Evolutionary conservation across 2,329 filamentous ascomycete species (phyloP).

Genomic region (Ceratocystis colombiana): DNA sequence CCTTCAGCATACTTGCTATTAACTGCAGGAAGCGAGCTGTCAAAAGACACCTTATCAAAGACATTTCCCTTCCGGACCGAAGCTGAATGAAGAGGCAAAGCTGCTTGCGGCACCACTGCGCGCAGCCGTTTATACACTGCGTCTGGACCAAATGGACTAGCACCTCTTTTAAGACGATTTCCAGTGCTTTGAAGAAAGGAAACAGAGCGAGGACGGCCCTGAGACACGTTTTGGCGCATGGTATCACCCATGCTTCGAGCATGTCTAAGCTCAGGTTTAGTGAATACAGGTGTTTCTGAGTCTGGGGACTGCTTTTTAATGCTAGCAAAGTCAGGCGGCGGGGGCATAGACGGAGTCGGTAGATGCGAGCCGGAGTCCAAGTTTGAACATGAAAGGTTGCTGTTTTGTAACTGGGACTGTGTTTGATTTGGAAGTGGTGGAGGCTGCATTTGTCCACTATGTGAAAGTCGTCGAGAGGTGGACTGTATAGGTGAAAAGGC

Average conservation of each 20-base stretch:
- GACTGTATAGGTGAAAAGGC: conserved; percentile 10
- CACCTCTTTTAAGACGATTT: conserved; percentile 38
- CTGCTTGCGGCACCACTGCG: conserved; percentile 36
- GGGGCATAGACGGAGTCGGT: conserved; percentile 18
- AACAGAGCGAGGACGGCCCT: conserved; percentile 25
- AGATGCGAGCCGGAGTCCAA: conserved; percentile 18
- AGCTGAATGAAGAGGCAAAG: conserved; percentile 24
- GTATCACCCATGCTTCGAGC: conserved; percentile 45
- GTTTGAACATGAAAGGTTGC: not conserved
- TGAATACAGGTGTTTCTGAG: conserved; percentile 35
- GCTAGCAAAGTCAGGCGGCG: conserved; percentile 23
- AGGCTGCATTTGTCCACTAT: conserved; percentile 22
- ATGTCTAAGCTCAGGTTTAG: conserved; percentile 51
- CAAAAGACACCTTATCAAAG: conserved; percentile 47
- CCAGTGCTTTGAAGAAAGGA: conserved; percentile 27
- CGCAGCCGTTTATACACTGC: conserved; percentile 50
- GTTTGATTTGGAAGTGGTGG: conserved; percentile 25
- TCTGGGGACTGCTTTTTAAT: conserved; percentile 22
- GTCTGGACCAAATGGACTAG: conserved; percentile 49
- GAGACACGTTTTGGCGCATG: conserved; percentile 26
- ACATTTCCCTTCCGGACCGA: conserved; percentile 37
- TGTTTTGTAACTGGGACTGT: conserved; percentile 17
- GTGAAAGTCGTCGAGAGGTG: not conserved
- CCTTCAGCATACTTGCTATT: conserved; percentile 51
- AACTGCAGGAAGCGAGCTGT: conserved; percentile 43